Evolutionary conservation across 1,284 basidiomycete genomes (phyloP).

Genomic region (Coniophora puteana): DNA sequence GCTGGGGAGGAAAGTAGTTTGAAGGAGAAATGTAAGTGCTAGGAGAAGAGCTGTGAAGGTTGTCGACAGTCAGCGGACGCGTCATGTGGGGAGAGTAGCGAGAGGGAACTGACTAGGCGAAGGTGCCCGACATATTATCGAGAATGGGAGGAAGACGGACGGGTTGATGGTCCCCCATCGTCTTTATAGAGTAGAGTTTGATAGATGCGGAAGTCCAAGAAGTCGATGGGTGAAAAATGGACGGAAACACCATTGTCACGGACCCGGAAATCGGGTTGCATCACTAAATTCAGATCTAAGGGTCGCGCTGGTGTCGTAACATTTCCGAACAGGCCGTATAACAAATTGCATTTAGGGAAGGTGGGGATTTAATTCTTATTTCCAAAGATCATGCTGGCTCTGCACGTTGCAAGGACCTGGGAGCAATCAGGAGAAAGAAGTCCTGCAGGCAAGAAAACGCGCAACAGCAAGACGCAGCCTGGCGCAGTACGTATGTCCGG

Average conservation of each 20-base stretch:
- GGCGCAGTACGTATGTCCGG: too few relatives aligned
- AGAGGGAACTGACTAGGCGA: conserved; percentile 51
- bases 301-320: conserved; percentile 37
- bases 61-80: conserved; percentile 14
- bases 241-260: conserved; percentile 44
- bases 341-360: conserved; percentile 36
- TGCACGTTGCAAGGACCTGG: conserved; percentile 21
- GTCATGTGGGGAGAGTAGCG: conserved; percentile 11
- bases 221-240: conserved; percentile 40
- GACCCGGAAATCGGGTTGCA: conserved; percentile 53
- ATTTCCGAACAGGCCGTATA: conserved; percentile 38
- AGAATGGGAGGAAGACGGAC: conserved; percentile 36
- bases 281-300: conserved; percentile 64
- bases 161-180: conserved; percentile 38
- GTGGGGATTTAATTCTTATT: conserved; percentile 33
- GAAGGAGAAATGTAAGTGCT: conserved; percentile 42
- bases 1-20: conserved; percentile 42
- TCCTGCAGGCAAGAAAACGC: too few relatives aligned
- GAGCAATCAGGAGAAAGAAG: conserved; percentile 20
- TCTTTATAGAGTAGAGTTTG: conserved; percentile 30
- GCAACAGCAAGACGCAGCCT: too few relatives aligned
- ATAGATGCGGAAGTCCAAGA: conserved; percentile 30
- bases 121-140: conserved; percentile 51
- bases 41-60: conserved; percentile 22
- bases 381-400: conserved; percentile 26